Base-by-base conservation (phyloP, 306 rosid species). In the Pterocarpus santalinus region DNA sequence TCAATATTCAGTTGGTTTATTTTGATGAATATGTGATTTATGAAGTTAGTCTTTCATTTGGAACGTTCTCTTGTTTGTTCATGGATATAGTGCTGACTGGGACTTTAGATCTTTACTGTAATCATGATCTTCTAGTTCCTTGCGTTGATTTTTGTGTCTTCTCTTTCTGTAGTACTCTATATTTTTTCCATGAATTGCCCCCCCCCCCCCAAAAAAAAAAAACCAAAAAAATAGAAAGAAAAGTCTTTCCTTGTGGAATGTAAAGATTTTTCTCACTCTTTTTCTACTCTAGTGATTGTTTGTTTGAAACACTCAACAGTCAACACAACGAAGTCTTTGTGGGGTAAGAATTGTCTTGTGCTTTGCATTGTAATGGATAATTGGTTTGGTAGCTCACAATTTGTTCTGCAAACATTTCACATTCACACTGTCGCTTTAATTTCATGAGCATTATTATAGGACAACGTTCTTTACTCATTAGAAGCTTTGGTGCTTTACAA, bases 11-110 rank as follows among this genome's bases (percentile, higher is more conserved):
- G 36, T 75, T 56, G 51, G 66, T 65, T 12, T 44, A 55, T 70
- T 56, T 52, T n/a, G 55, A 17, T 79, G 72, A 43, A 63, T 75
- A 52, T 81, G 71, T 44, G 49, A 43, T 62, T 41, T 41, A 69
- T 73, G 63, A 49, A 60, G 66, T 58, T 74, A 7, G 13, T 68
- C 55, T 69, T 65, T 55, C 36, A 5, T 30, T 51, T 81, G 22
- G 1, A 39, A 47, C 41, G 30, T 81, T 15, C 47, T 15, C 47
- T 71, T 22, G 34, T 72, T 49, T 72, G 36, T 49, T 51, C 39
- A 30, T 14, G 76, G 75, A 57, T 65, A 56, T 69, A 17, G n/a
- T 69, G 82, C 52, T 61, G 38, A 49, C 41, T 60, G 38, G 49
- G 51, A 63, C 8, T 75, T 75, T 28, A 43, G 47, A 43, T 44